Conservation (phyloP, 257 asterid genomes). For the Rauvolfia tetraphylla region DNA sequence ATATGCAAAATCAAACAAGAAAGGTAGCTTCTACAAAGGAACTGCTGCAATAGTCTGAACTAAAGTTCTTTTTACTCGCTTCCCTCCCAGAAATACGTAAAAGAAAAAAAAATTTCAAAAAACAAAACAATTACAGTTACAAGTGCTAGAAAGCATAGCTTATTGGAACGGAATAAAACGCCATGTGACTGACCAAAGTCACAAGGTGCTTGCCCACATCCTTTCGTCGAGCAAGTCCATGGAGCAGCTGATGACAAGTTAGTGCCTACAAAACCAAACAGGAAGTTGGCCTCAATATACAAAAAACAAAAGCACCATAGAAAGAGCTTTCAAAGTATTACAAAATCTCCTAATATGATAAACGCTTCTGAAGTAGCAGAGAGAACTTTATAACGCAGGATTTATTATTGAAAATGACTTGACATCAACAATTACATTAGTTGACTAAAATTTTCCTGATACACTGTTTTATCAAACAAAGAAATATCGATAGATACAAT, state of each 20-base stretch:
- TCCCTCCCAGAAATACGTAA: background rate
- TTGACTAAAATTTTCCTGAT: background rate
- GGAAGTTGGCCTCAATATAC: background rate
- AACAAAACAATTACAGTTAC: background rate
- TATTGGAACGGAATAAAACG: background rate
- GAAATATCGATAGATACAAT: background rate
- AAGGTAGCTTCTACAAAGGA: background rate
- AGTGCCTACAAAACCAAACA: conserved; percentile 56
- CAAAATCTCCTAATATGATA: background rate
- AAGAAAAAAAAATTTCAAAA: background rate
- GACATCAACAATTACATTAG: background rate
- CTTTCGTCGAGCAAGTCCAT: conserved; percentile 81
- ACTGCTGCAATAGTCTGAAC: background rate
- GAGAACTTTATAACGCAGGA: background rate
- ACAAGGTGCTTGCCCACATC: conserved; percentile 64
- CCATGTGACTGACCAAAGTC: conserved; percentile 59
- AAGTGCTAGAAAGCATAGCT: background rate
- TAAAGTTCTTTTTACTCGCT: background rate
- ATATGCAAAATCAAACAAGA: background rate
- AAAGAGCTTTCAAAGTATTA: background rate
- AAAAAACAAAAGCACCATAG: background rate
- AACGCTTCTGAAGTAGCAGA: background rate
- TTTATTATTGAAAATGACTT: background rate
- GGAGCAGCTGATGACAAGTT: conserved; percentile 85
- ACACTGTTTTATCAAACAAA: background rate